Evolutionary conservation across 345 rosid species (phyloP).

Genomic region (Sisymbrium altissimum): DNA sequence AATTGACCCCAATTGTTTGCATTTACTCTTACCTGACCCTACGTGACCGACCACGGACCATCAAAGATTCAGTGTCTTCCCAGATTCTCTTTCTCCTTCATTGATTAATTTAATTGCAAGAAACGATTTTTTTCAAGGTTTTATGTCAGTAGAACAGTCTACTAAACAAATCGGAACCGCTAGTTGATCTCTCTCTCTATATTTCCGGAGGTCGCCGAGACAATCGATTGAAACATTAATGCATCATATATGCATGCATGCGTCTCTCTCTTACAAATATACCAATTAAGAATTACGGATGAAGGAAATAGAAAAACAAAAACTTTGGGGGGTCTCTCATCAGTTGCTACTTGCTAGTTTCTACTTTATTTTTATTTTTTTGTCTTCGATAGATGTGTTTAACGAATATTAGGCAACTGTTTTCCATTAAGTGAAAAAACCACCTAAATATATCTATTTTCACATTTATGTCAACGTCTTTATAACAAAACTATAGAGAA

Average conservation of each 20-base stretch:
- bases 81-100: not conserved
- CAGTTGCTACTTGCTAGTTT: not conserved
- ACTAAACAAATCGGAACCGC: not conserved
- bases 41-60: conserved; percentile 19
- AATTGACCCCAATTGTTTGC: conserved; percentile 26
- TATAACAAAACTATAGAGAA: conserved; percentile 3
- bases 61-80: not conserved
- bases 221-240: not conserved
- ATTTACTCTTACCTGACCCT: not conserved
- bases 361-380: not conserved
- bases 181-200: not conserved
- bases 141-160: not conserved
- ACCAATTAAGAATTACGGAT: not conserved
- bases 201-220: not conserved
- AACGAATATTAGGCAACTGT: conserved; percentile 17
- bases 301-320: not conserved
- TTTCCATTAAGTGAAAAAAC: conserved; percentile 17
- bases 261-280: not conserved
- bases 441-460: not conserved
- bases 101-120: not conserved
- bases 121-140: not conserved
- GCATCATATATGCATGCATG: not conserved
- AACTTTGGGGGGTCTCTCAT: not conserved
- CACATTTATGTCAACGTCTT: not conserved
- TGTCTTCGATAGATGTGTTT: conserved; percentile 9